Evolutionary conservation across 2,329 filamentous ascomycete genomes (phyloP).

Genomic region (Exophiala viscosa): DNA sequence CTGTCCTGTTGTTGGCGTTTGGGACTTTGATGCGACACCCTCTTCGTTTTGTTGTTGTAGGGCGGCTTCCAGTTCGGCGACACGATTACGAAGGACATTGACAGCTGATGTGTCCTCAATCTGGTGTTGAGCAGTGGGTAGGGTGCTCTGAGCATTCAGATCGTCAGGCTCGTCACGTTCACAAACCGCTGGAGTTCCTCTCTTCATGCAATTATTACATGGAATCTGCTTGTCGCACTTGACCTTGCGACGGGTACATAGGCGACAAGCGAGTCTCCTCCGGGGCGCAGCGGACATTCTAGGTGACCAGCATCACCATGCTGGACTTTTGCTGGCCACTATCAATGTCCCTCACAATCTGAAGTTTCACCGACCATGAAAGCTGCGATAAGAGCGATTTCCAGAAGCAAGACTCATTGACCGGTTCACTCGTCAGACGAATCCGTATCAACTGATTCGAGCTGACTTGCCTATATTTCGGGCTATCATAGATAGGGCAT

Average conservation of each 20-base stretch:
- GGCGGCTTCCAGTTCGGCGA: slow-evolving; percentile 31
- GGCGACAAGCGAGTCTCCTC: slow-evolving; percentile 30
- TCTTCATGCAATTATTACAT: slow-evolving; percentile 39
- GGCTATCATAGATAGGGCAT: too few relatives aligned
- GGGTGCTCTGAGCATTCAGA: slow-evolving; percentile 14
- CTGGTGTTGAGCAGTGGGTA: slow-evolving; percentile 3
- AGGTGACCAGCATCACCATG: too few relatives aligned
- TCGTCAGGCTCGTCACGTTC: slow-evolving; percentile 14
- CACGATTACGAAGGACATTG: slow-evolving; percentile 28
- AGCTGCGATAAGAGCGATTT: too few relatives aligned
- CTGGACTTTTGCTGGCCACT: too few relatives aligned
- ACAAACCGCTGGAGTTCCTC: slow-evolving; percentile 25
- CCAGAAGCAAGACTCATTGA: too few relatives aligned
- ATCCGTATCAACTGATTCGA: too few relatives aligned
- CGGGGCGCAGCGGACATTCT: slow-evolving; percentile 18
- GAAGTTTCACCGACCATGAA: too few relatives aligned
- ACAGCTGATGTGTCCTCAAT: slow-evolving; percentile 16
- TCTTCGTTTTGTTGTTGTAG: slow-evolving; percentile 21
- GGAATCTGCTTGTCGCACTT: slow-evolving; percentile 42
- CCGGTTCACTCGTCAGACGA: too few relatives aligned
- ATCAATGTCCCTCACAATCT: too few relatives aligned
- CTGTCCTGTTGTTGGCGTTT: slow-evolving; percentile 5
- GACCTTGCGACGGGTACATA: slow-evolving; percentile 32
- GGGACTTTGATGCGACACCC: slow-evolving; percentile 2
- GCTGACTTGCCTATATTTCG: too few relatives aligned